Evolutionary conservation across 2,329 filamentous ascomycete genomes (phyloP), one percentile per base, ranked within the genome.

Genomic region (Diaporthe nobilis): DNA sequence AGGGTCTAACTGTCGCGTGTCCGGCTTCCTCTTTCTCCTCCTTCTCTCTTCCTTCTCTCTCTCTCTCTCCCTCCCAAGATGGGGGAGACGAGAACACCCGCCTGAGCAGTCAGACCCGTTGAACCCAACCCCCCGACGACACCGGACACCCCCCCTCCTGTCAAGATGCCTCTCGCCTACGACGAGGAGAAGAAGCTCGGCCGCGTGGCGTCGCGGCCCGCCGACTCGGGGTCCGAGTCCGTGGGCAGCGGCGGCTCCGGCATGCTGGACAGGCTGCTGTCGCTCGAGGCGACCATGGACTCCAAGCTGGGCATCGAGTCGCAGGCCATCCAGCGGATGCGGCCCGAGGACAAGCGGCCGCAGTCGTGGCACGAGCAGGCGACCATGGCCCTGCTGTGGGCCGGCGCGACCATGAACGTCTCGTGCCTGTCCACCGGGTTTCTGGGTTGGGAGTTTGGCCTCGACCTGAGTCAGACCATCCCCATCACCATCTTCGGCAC

Each of bases 311-410:
- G 88, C 25, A 82, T 89, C 72, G 88, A 89, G 79, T 84, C 86
- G 4, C 81, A 87, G 65, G 86, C 85, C 67, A 84, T 88, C 51
- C 81, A 81, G 10, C 85, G 88, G 72, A 86, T 87, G 77, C 82
- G 82, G 12, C 84, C 87, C 53, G 85, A 88, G 79, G 84, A 87
- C 42, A 81, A 81, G 34, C 80, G 83, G 37, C 83, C 84, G 1
- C 76, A 79, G 37, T 83, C 82, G 53, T 85, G 82, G 82, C 82
- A 81, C 31, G 85, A 86, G 78, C 85, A 85, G 75, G 79, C 86
- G 74, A 83, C 84, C 73, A 90, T 89, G 88, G 87, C 86, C 7
- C 80, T 88, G 75, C 82, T 90, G 72, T 90, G 88, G 88, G 87
- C 88, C 17, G 86, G 84, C 60, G 85, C 84, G 9, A 88, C 86